Base-by-base conservation (phyloP, 805 yeast genomes). In the Ogataea siamensis region DNA sequence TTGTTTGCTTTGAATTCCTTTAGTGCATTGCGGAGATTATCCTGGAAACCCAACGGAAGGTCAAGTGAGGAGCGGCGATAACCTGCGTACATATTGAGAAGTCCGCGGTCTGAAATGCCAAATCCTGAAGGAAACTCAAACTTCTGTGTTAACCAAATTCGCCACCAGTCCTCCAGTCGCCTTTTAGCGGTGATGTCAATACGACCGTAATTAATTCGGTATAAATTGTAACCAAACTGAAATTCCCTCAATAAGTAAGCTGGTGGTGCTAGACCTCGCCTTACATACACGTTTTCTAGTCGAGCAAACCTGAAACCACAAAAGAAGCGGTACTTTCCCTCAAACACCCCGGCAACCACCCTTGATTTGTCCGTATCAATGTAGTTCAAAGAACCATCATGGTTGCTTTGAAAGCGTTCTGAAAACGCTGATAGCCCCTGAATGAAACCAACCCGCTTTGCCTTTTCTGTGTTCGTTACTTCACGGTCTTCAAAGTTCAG, bases 101-200 rank as follows among this genome's bases (percentile, higher is more conserved):
- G 34, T 0, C 72, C 73, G 37, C 62, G 54, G 31, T 58, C 64
- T 9, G 40, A 42, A 11, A 66, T 23, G 8, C 51, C 45, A 29
- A 43, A 61, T 16, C 49, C 50, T 4, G 55, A 50, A 7, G 26
- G 21, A 24, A 50, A 51, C 24, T 54, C 58, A 18, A 61, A 58
- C 22, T 52, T 48, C 37, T 57, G 52, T 2, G n/a, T 28, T 3
- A 62, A 39, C 71, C 72, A 68, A 2, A 37, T 38, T 3, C 29
- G 40, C 70, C 71, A 68, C 72, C 72, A 68, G 13, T 43, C 41
- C 18, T 42, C 42, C 5, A 60, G 32, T n/a, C 36, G 37, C 11
- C 28, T 37, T n/a, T 32, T 39, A 9, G 34, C 25, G n/a, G 36
- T 37, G 34, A 19, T n/a, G 7, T 32, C 35, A 20, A 66, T 31